Conservation (phyloP, 345 rosid genomes). For the Mallotus nudiflorus region DNA sequence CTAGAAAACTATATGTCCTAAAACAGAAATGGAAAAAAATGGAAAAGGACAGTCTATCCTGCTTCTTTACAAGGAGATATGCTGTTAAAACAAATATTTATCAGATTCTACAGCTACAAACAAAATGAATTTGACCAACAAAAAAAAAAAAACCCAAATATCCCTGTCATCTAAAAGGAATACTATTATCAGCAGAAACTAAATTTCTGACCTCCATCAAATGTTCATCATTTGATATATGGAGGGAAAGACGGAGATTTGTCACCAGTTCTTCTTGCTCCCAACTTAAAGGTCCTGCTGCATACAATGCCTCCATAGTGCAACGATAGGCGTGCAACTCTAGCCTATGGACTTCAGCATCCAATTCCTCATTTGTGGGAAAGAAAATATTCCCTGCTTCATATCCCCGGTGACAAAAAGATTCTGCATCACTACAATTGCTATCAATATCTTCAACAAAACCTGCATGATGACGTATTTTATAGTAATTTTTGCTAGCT, state of each 20-base stretch:
- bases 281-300: slow-evolving; percentile 28
- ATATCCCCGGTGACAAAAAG: slow-evolving; percentile 13
- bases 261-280: slow-evolving; percentile 24
- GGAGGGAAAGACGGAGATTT: slow-evolving; percentile 24
- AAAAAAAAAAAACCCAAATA: slow-evolving; percentile 2
- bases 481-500: neutral
- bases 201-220: slow-evolving; percentile 49
- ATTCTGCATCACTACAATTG: slow-evolving; percentile 33
- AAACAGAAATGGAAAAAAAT: slow-evolving; percentile 12
- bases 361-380: slow-evolving; percentile 33
- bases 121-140: slow-evolving; percentile 26
- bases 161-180: slow-evolving; percentile 50
- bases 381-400: slow-evolving; percentile 31
- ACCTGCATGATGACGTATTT: slow-evolving; percentile 26
- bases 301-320: slow-evolving; percentile 22
- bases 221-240: slow-evolving; percentile 30
- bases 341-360: slow-evolving; percentile 21
- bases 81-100: slow-evolving; percentile 25
- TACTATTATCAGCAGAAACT: slow-evolving; percentile 55
- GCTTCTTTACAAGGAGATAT: slow-evolving; percentile 38
- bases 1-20: slow-evolving; percentile 31
- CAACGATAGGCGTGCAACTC: slow-evolving; percentile 25
- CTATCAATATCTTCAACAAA: slow-evolving; percentile 36
- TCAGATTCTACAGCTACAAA: slow-evolving; percentile 34
- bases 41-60: slow-evolving; percentile 14